These are phyloP conservation scores for Pelargonium cotyledonis DNA, from an alignment of 441 rosid genomes.

Conservation along the genomic window DNA sequence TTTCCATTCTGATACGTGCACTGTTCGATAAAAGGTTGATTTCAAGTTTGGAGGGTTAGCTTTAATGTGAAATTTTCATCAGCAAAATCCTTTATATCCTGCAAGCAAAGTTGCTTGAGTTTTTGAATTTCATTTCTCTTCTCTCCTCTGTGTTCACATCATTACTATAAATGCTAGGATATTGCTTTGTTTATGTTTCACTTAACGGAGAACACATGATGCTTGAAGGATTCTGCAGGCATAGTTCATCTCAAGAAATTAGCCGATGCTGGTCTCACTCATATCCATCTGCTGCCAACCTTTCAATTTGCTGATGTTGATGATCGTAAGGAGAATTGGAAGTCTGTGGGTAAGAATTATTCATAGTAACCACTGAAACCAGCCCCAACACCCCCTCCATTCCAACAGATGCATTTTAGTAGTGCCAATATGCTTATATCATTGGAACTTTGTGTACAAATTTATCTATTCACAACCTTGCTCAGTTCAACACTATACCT, in stretches of 20 bases:
- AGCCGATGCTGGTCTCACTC: constrained; percentile 83
- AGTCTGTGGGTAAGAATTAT: constrained; percentile 53
- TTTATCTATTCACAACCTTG: not conserved
- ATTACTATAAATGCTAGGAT: not conserved
- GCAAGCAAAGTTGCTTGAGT: not conserved
- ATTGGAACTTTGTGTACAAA: not conserved
- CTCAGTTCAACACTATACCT: not conserved
- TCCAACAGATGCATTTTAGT: not conserved
- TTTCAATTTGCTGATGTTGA: constrained; percentile 86
- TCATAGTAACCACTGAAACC: constrained; percentile 1
- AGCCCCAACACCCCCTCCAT: constrained; percentile 2
- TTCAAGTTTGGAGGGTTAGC: constrained; percentile 1
- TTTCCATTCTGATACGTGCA: not conserved
- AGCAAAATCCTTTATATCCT: not conserved
- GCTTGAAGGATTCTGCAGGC: constrained; percentile 73
- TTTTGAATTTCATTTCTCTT: not conserved
- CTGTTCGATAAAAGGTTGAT: not conserved
- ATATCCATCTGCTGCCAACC: constrained; percentile 83
- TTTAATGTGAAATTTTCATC: not conserved
- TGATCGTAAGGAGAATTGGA: constrained; percentile 83
- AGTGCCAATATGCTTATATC: not conserved
- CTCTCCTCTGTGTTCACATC: constrained; percentile 7
- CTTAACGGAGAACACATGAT: constrained; percentile 19
- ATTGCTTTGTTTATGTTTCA: not conserved
- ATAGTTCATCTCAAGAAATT: constrained; percentile 68